These are phyloP conservation scores for Dryas octopetala DNA, from an alignment of 306 rosid species.

Conservation along the genomic window DNA sequence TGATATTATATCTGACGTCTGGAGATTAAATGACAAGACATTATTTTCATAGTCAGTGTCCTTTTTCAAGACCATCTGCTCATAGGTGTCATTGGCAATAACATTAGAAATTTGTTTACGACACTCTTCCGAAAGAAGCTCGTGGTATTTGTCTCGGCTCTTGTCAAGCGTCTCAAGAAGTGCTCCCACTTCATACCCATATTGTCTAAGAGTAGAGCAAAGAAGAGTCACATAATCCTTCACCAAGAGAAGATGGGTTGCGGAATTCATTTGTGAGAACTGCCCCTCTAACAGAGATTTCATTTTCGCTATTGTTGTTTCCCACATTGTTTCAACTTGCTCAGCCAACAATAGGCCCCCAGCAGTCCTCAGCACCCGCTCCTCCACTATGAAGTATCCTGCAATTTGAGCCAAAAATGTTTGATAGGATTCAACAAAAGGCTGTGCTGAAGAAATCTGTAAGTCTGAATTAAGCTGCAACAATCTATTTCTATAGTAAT, in stretches of 20 bases:
- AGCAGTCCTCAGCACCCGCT: constrained; percentile 77
- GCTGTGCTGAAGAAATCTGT: constrained; percentile 68
- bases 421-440: constrained; percentile 80
- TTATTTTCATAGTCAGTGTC: constrained; percentile 69
- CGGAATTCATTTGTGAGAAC: constrained; percentile 69
- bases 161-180: constrained; percentile 67
- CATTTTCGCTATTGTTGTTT: constrained; percentile 65
- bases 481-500: constrained; percentile 81
- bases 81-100: constrained; percentile 64
- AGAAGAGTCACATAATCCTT: constrained; percentile 93
- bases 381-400: constrained; percentile 92
- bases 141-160: constrained; percentile 64
- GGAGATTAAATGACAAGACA: constrained; percentile 70
- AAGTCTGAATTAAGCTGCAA: constrained; percentile 85
- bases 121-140: constrained; percentile 73
- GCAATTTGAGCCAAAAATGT: constrained; percentile 82
- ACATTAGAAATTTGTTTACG: constrained; percentile 46
- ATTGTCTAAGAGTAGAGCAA: constrained; percentile 66
- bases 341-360: constrained; percentile 65
- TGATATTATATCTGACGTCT: constrained; percentile 73
- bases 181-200: constrained; percentile 74
- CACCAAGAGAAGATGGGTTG: constrained; percentile 79
- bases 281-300: constrained; percentile 62
- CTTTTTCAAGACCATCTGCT: constrained; percentile 85
- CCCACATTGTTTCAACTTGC: constrained; percentile 85